Evolutionary conservation across 179 eudicot genomes (phyloP).

Genomic region (Carnegiea gigantea): DNA sequence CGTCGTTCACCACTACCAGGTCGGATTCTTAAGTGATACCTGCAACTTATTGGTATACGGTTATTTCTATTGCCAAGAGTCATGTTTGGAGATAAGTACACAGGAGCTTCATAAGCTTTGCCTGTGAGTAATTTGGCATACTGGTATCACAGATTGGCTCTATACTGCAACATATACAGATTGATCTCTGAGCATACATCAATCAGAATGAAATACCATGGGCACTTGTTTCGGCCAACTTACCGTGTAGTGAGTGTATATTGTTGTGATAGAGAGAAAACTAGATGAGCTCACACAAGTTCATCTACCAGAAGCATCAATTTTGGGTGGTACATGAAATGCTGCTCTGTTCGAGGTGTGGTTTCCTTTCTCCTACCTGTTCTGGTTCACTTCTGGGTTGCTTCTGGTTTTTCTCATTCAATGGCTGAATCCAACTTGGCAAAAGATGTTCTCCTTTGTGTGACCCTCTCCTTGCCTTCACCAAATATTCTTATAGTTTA

Average conservation of each 20-base stretch:
- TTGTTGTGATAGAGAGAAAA: background rate
- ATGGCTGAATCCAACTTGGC: background rate
- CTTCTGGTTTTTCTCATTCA: background rate
- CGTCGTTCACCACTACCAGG: slow-evolving; percentile 77
- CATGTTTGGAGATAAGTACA: background rate
- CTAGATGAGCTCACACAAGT: background rate
- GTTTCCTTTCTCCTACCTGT: background rate
- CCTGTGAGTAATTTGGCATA: background rate
- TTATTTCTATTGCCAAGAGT: slow-evolving; percentile 3
- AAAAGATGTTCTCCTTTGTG: background rate
- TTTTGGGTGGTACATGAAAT: background rate
- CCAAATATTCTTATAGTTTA: background rate
- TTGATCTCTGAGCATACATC: background rate
- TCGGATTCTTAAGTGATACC: slow-evolving; percentile 55
- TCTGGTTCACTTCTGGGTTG: slow-evolving; percentile 9
- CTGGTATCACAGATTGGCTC: background rate
- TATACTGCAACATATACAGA: background rate
- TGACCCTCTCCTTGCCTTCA: background rate
- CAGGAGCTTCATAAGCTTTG: background rate
- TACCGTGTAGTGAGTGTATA: background rate
- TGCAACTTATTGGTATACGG: background rate
- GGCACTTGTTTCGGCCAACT: background rate
- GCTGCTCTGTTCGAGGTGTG: background rate
- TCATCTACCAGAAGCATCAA: background rate
- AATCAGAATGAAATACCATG: background rate